These are phyloP conservation scores for Phytophthora fragariaefolia DNA, from an alignment of 352 stramenopile species.

Conservation along the genomic window DNA sequence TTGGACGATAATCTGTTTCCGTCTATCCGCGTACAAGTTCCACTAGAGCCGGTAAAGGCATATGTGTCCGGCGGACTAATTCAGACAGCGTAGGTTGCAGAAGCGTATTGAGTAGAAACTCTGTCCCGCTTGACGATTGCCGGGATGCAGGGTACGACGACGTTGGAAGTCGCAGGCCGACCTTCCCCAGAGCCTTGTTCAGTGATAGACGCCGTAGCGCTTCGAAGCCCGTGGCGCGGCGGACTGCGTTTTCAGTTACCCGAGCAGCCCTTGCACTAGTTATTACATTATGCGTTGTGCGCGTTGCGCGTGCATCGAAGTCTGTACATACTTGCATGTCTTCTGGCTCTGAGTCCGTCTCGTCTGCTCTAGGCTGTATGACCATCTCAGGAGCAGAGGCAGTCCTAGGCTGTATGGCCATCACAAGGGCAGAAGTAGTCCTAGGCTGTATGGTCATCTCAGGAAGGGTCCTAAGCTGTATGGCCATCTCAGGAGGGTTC, in stretches of 20 bases:
- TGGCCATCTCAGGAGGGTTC: not conserved
- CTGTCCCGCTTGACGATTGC: too few relatives aligned
- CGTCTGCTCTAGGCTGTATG: slow-evolving; percentile 11
- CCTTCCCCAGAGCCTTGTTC: slow-evolving; percentile 7
- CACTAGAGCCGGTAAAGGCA: too few relatives aligned
- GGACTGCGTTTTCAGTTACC: slow-evolving; percentile 14
- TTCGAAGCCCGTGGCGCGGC: slow-evolving; percentile 2
- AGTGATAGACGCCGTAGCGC: not conserved
- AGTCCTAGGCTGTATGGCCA: slow-evolving; percentile 11
- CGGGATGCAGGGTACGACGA: too few relatives aligned
- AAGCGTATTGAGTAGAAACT: too few relatives aligned
- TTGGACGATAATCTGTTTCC: too few relatives aligned
- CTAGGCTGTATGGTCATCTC: not conserved
- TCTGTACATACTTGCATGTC: not conserved
- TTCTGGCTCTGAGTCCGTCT: not conserved
- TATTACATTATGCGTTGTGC: slow-evolving; percentile 4
- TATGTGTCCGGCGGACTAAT: too few relatives aligned
- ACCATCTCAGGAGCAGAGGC: not conserved
- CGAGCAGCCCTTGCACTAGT: slow-evolving; percentile 8
- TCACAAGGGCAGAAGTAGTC: not conserved
- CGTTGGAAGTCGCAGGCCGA: slow-evolving; percentile 4
- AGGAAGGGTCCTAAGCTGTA: too few relatives aligned
- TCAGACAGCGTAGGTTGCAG: too few relatives aligned
- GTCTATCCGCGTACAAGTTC: too few relatives aligned
- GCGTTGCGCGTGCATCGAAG: not conserved